Evolutionary conservation across 257 asterid species (phyloP), one percentile per base, ranked within the genome.

Genomic region (Gentiana macrophylla): DNA sequence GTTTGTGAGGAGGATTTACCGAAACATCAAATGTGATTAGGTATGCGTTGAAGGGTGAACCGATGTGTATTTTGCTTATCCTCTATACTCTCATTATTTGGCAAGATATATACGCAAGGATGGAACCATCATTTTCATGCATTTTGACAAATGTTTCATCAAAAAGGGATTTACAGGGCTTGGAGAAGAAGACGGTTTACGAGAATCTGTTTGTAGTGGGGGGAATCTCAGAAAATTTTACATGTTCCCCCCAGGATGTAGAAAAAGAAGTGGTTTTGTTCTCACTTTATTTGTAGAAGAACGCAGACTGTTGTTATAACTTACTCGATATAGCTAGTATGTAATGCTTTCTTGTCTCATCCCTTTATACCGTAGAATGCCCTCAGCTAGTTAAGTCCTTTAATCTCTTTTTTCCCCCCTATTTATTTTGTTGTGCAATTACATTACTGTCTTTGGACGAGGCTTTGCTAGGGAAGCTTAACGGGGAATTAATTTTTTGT

Each of bases 1-100:
- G 66, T 91, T 91, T 45, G 98, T 91, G 59, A 74, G 96, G 81
- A 86, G 96, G 82, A 91, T 91, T 66, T 91, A 91, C 84, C 74
- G 86, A 70, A 91, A 91, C 83, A 91, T 91, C 80, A 91, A 91
- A 76, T 80, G 94, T 55, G 96, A 91, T 77, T 90, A 76, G 64
- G 67, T 32, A 41, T 2, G 51, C 5, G 50, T 6, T 13, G 8
- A 32, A 5, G 62, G 37, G 48, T 32, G 6, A 47, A 11, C 36
- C 48, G 52, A 34, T 56, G 46, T 10, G 9, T 41, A 41, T 41
- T 41, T 41, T 41, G 46, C 64, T 33, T 63, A n/a, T 55, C 52
- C 61, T 43, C 58, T 10, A 34, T 11, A 37, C 50, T 33, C 53
- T 56, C 44, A 3, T 56, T 35, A 37, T 37, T 46, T 35, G 15